Base-by-base conservation (phyloP, 192 early-diverging fungal species). In the Irineochytrium annulatum region DNA sequence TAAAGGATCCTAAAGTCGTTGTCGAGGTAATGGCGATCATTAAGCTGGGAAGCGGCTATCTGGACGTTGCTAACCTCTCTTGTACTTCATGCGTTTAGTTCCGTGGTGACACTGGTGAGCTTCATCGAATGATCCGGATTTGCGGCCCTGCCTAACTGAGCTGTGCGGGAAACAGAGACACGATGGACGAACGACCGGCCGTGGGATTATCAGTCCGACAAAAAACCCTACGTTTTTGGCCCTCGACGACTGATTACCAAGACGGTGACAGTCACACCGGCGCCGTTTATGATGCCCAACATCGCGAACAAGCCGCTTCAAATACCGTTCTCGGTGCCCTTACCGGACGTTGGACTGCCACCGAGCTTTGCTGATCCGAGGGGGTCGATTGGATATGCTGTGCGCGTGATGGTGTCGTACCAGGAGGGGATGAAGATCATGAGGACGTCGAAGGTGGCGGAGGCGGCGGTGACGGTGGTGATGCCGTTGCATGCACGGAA, bases 361-460 rank as follows among this genome's bases (percentile, higher is more conserved):
- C 37, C 37, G 37, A 41, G 11, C 37, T 41, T 41, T 41, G 37
- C 8, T 13, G 37, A 41, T 41, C 37, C 8, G 8, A 41, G 37
- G n/a, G 37, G 11, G n/a, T 41, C 37, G n/a, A 41, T 41, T 41
- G 8, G 8, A n/a, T 41, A 41, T n/a, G 37, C 11, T 41, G 8
- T 41, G n/a, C 8, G n/a, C 8, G 37, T n/a, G 11, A 41, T n/a
- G 8, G n/a, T 41, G 11, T 41, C 37, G 37, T 41, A 13, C n/a
- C 37, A 41, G 37, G 37, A 41, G n/a, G 37, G 37, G n/a, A 41
- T 41, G 37, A 41, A n/a, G 37, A 41, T 41, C n/a, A 41, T 41
- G 37, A 41, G n/a, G n/a, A 13, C 37, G 8, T 13, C 37, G n/a
- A 41, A 41, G n/a, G n/a, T n/a, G n/a, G n/a, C 37, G 8, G 11